A percentile compares a stretch with the other conserved stretches of the same genome.
These are phyloP conservation scores for Diaporthe capsici DNA, from an alignment of 2,329 filamentous ascomycete species.

Conservation along the genomic window DNA sequence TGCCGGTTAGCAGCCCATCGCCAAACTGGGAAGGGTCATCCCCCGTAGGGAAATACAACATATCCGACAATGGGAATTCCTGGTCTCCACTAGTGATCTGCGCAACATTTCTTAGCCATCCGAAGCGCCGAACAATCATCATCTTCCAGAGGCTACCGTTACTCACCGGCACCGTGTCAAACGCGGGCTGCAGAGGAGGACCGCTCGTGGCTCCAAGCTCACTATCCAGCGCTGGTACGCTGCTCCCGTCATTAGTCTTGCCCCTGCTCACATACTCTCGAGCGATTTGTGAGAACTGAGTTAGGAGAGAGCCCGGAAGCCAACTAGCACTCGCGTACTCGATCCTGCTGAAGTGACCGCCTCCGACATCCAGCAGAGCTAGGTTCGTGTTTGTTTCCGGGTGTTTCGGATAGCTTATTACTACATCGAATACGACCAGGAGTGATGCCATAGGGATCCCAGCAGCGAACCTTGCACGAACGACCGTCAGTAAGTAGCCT, in stretches of 20 bases:
- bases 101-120: background rate
- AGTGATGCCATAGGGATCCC: conserved; percentile 54
- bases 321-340: conserved; percentile 55
- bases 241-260: conserved; percentile 29
- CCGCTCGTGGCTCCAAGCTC: conserved; percentile 11
- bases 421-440: conserved; percentile 58
- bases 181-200: conserved; percentile 5
- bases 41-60: conserved; percentile 15
- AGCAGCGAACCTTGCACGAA: conserved; percentile 48
- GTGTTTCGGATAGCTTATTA: conserved; percentile 54
- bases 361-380: conserved; percentile 56
- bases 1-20: conserved; percentile 17
- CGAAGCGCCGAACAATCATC: background rate
- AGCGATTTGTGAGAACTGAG: conserved; percentile 58
- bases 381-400: conserved; percentile 54
- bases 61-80: conserved; percentile 11
- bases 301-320: conserved; percentile 54
- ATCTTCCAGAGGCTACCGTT: background rate
- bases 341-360: conserved; percentile 58
- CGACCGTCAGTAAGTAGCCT: background rate
- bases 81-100: conserved; percentile 14
- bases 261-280: conserved; percentile 54
- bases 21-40: conserved; percentile 23
- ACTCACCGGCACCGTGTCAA: conserved; percentile 19
- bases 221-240: background rate